Percentiles rank a stretch among this genome's conserved stretches.
These are phyloP conservation scores for Penicillium sp. DNA, from an alignment of 2,329 filamentous ascomycete genomes.

Conservation along the genomic window DNA sequence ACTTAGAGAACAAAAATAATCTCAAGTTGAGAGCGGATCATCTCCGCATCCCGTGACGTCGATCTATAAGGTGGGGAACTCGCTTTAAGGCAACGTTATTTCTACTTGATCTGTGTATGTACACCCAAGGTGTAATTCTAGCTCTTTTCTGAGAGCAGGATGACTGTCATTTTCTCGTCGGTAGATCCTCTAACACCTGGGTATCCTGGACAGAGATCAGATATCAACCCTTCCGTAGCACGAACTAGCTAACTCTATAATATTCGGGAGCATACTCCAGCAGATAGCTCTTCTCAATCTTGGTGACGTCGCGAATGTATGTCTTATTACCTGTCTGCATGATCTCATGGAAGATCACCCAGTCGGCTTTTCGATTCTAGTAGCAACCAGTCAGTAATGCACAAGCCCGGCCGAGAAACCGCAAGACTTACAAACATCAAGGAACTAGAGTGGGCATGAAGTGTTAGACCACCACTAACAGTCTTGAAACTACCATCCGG, in stretches of 20 bases:
- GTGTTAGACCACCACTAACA: constrained; percentile 68
- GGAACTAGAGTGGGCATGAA: constrained; percentile 86
- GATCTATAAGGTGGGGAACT: constrained; percentile 1
- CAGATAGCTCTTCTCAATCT: constrained; percentile 89
- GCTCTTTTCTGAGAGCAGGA: background rate
- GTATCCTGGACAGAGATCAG: constrained; percentile 8
- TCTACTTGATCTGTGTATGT: background rate
- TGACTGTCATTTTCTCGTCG: background rate
- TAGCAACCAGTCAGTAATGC: background rate
- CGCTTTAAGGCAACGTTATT: background rate
- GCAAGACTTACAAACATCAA: constrained; percentile 67
- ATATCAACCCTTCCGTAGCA: background rate
- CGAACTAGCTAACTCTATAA: constrained; percentile 55
- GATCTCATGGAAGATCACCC: constrained; percentile 92
- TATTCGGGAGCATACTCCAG: constrained; percentile 81
- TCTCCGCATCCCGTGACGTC: constrained; percentile 23
- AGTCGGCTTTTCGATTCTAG: constrained; percentile 83
- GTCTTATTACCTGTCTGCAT: constrained; percentile 84
- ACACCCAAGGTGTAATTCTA: background rate
- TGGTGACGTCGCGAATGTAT: constrained; percentile 87
- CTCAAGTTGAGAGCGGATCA: constrained; percentile 7
- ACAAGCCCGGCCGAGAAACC: background rate
- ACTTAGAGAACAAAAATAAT: background rate
- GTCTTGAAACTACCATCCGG: constrained; percentile 84
- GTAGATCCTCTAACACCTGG: constrained; percentile 9